phyloP scores from a whole-genome alignment of 345 rosid species.

The Citrus reticulata region DNA sequence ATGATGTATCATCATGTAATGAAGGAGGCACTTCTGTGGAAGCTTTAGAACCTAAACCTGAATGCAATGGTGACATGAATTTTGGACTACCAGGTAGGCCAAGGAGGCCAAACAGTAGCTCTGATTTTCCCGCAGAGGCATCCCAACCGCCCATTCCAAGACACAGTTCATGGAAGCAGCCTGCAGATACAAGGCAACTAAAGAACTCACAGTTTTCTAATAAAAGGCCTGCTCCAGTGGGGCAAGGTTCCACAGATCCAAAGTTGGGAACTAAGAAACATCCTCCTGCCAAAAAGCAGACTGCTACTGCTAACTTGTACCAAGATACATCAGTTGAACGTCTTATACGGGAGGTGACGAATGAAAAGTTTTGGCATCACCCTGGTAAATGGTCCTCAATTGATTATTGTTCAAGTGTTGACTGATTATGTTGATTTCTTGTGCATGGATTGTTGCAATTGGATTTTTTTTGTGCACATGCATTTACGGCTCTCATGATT shows the following conservation, averaged over 20 bases:
- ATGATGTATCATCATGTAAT: slow-evolving; percentile 38
- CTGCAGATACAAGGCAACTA: slow-evolving; percentile 47
- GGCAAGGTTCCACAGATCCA: slow-evolving; percentile 64
- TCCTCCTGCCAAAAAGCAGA: slow-evolving; percentile 56
- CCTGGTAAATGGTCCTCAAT: slow-evolving; percentile 45
- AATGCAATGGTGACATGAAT: slow-evolving; percentile 62
- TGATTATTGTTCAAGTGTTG: neutral
- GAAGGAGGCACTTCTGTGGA: slow-evolving; percentile 52
- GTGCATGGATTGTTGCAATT: neutral
- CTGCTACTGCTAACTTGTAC: slow-evolving; percentile 38
- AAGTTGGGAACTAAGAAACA: slow-evolving; percentile 73
- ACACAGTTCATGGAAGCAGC: slow-evolving; percentile 84
- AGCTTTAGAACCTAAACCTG: slow-evolving; percentile 50
- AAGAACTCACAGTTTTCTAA: slow-evolving; percentile 52
- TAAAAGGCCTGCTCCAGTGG: slow-evolving; percentile 45
- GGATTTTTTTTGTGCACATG: neutral
- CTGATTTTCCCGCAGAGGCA: slow-evolving; percentile 53
- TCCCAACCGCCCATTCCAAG: slow-evolving; percentile 51
- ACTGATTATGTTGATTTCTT: slow-evolving; percentile 2
- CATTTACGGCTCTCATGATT: slow-evolving; percentile 21
- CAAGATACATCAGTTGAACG: slow-evolving; percentile 99
- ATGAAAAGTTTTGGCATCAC: slow-evolving; percentile 88
- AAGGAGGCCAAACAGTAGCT: slow-evolving; percentile 57
- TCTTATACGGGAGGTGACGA: slow-evolving; percentile 94
- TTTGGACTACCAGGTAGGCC: slow-evolving; percentile 45